Evolutionary conservation across 768 basidiomycete species (phyloP), one percentile per base, ranked within the genome.

Genomic region (Kockovaella imperatae): DNA sequence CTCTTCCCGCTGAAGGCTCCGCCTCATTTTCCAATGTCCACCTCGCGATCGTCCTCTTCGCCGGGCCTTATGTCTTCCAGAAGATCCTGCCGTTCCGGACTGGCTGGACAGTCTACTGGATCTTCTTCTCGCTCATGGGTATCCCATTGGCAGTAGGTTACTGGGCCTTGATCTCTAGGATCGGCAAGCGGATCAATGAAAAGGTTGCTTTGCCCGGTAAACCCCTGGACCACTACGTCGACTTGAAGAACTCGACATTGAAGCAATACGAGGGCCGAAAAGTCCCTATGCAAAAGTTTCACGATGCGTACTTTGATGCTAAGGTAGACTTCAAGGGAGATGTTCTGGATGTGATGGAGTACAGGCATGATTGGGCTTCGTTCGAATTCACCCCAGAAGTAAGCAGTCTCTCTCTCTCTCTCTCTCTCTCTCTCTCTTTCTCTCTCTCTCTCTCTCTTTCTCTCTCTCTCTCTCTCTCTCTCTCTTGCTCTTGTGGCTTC

Each of bases 291-390:
- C 93, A 99, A 74, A 74, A 86, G 57, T 93, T 95, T 77, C 84
- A 97, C 68, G 95, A 99, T 76, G 87, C 88, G 54, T 97, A 84
- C 75, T 96, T 99, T 69, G 89, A 91, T 42, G 83, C 83, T 41
- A 96, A 96, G 74, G 80, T 91, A 52, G 91, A 96, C 47, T 86
- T 99, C 71, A 99, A 96, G 42, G 90, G 93, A 86, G 95, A 99
- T 67, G 83, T 96, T 34, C 76, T 99, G 54, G 90, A 96, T 29
- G 80, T 87, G 42, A 76, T 97, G 76, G 95, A 97, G 68, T 83
- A 86, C 57, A 82, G 95, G 45, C 89, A 95, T 60, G 93, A 96
- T 75, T 99, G 88, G 86, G 82, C 87, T 13, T 83, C 83, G 60
- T 87, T 96, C 79, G 78, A 77, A 60, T 87, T 99, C 71, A 97